Base-by-base conservation (phyloP, 2,329 filamentous ascomycete species). In the Paraconiothyrium sp. region DNA sequence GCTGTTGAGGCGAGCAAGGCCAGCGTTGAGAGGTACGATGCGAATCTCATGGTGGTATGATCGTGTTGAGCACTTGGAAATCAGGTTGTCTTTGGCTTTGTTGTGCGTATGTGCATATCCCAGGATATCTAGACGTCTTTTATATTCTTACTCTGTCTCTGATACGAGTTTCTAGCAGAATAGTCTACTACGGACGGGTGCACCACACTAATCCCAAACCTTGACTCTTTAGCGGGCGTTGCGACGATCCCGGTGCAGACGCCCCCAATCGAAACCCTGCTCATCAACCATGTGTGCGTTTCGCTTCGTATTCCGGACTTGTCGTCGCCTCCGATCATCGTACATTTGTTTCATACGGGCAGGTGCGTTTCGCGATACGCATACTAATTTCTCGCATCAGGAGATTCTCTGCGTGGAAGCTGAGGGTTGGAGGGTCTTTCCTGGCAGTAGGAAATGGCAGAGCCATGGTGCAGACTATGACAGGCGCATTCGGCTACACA, bases 1-100 rank as follows among this genome's bases (percentile, higher is more conserved):
- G 75, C 72, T 10, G 63, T 66, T 52, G 32, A 20, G 16, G 57
- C 48, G 16, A 58, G 3, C 5, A 60, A 4, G 39, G 60, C 48
- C 22, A 60, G 4, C 7, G 57, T 10, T 13, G 48, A 11, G 27
- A 62, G 55, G 20, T 58, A 30, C 11, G 24, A 14, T 37, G 66
- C 39, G 13, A 22, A 30, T 35, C 55, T 58, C 58, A 63, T 60
- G 32, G 24, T 60, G 14, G 22, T 50, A 22, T 13, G 3, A 16
- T 41, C 20, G 20, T 37, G 13, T 9, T 27, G 27, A 2, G 9
- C 32, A 9, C 32, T 39, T 32, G 37, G 16, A n/a, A 14, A 27
- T 20, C 22, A 20, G 30, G 20, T 22, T 2, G 41, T 13, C n/a
- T 46, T 47, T 24, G 37, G 24, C 10, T 27, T 27, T 6, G 51